Evolutionary conservation across 2,329 filamentous ascomycete species (phyloP).

Genomic region (Exophiala alcalophila): DNA sequence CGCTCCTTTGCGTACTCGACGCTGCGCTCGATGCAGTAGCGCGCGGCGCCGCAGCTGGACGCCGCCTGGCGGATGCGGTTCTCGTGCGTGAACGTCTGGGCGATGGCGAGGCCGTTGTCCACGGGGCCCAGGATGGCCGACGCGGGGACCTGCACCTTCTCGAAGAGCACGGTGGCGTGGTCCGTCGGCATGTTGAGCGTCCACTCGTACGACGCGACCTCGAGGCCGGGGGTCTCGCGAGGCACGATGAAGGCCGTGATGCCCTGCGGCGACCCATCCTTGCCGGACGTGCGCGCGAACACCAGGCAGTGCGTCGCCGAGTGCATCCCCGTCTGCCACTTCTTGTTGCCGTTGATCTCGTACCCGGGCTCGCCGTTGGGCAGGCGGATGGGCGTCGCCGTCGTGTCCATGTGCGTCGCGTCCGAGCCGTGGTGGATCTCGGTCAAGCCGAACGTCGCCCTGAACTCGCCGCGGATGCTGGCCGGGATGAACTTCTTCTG

Average conservation of each 20-base stretch:
- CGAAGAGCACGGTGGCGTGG: slow-evolving; percentile 58
- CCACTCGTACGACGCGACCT: slow-evolving; percentile 60
- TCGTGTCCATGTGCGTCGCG: slow-evolving; percentile 61
- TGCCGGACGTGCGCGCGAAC: slow-evolving; percentile 58
- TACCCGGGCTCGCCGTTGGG: slow-evolving; percentile 46
- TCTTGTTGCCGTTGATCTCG: slow-evolving; percentile 58
- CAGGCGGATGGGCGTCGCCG: slow-evolving; percentile 44
- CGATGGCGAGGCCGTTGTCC: slow-evolving; percentile 57
- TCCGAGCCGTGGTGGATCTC: slow-evolving; percentile 62
- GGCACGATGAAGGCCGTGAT: slow-evolving; percentile 63
- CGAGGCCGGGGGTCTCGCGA: slow-evolving; percentile 50
- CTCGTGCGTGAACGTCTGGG: slow-evolving; percentile 64
- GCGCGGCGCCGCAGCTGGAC: slow-evolving; percentile 57
- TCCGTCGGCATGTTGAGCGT: slow-evolving; percentile 67
- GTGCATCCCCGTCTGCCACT: slow-evolving; percentile 65
- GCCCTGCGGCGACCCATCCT: slow-evolving; percentile 52
- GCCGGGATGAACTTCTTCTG: slow-evolving; percentile 54
- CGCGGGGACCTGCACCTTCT: slow-evolving; percentile 56
- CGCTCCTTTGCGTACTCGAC: slow-evolving; percentile 56
- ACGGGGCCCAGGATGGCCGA: slow-evolving; percentile 52
- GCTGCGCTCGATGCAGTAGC: slow-evolving; percentile 58
- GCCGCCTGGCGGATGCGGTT: slow-evolving; percentile 65
- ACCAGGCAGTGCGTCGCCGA: slow-evolving; percentile 60
- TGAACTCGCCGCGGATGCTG: slow-evolving; percentile 52
- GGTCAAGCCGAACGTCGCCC: slow-evolving; percentile 61